Percentiles rank a stretch among this genome's conserved stretches.
Conservation (phyloP, 2,329 filamentous ascomycete species). For the Cladosporium sp. region DNA sequence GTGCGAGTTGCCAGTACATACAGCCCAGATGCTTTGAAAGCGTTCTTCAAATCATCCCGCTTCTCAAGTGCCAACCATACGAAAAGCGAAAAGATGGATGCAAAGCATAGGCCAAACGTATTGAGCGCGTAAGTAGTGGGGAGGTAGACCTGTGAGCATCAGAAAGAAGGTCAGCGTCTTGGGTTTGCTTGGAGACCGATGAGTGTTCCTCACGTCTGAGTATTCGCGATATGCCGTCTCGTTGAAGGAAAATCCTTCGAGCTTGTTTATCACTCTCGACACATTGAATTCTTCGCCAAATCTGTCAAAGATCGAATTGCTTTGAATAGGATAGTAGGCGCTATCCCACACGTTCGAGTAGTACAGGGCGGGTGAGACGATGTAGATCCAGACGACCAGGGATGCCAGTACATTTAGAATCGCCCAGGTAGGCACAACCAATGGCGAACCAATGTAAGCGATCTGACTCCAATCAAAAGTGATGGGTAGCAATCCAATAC, state of each 20-base stretch:
- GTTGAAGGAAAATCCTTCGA: constrained; percentile 70
- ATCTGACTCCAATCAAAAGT: constrained; percentile 93
- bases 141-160: constrained; percentile 29
- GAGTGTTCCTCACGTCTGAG: constrained; percentile 13
- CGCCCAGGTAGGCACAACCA: constrained; percentile 36
- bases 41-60: constrained; percentile 30
- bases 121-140: constrained; percentile 35
- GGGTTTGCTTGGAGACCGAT: neutral
- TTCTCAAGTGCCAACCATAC: constrained; percentile 35
- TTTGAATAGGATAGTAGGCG: constrained; percentile 82
- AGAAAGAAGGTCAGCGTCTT: constrained; percentile 2
- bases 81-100: constrained; percentile 33
- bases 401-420: constrained; percentile 41
- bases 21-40: constrained; percentile 18
- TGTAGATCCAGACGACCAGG: constrained; percentile 42
- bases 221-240: constrained; percentile 71
- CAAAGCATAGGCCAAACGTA: constrained; percentile 36
- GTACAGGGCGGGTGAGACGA: constrained; percentile 41
- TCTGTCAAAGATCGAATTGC: constrained; percentile 81
- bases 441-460: constrained; percentile 75
- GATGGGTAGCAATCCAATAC: constrained; percentile 74
- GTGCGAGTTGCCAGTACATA: neutral
- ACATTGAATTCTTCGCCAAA: constrained; percentile 77
- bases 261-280: constrained; percentile 65
- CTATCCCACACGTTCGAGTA: constrained; percentile 63